These are phyloP conservation scores for Aspergillus incahuasiensis DNA, from an alignment of 495 filamentous ascomycete genomes.

Conservation along the genomic window DNA sequence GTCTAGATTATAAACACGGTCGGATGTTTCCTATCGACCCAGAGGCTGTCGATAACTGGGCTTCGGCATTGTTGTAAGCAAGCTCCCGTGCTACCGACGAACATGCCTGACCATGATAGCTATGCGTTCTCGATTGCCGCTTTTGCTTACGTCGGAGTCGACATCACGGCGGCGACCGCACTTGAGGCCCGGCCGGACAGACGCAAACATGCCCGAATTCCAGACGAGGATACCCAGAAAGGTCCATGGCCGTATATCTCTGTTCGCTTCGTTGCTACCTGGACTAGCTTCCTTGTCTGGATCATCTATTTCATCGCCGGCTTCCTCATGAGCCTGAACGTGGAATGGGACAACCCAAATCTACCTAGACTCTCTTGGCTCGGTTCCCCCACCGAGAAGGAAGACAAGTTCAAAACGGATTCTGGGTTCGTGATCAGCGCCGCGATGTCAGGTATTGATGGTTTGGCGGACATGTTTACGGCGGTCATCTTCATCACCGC, in stretches of 20 bases:
- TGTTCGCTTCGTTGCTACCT: conserved; percentile 31
- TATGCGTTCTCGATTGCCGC: conserved; percentile 38
- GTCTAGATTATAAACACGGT: conserved; percentile 11
- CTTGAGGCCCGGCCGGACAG: conserved; percentile 37
- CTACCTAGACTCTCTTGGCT: conserved; percentile 30
- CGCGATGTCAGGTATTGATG: conserved; percentile 19
- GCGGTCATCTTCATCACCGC: conserved; percentile 39
- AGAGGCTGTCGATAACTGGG: conserved; percentile 23
- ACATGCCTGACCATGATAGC: conserved; percentile 12
- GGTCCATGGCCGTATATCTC: conserved; percentile 14
- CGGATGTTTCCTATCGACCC: conserved; percentile 25
- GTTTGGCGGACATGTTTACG: conserved; percentile 33
- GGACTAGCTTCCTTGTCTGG: conserved; percentile 22
- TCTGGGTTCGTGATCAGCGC: conserved; percentile 39
- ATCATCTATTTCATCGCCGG: conserved; percentile 27
- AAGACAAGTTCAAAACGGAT: conserved; percentile 4
- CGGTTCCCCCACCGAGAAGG: background rate
- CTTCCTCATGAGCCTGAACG: conserved; percentile 32
- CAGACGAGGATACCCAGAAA: background rate
- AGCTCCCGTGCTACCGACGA: background rate
- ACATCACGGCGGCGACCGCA: conserved; percentile 41
- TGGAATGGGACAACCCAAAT: conserved; percentile 30
- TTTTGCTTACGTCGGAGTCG: conserved; percentile 44
- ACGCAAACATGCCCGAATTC: background rate
- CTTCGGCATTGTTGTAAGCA: conserved; percentile 33